A percentile compares a stretch with the other conserved stretches of the same genome.
phyloP scores from a whole-genome alignment of 2,329 filamentous ascomycete species.

The Hypoxylon sp. region DNA sequence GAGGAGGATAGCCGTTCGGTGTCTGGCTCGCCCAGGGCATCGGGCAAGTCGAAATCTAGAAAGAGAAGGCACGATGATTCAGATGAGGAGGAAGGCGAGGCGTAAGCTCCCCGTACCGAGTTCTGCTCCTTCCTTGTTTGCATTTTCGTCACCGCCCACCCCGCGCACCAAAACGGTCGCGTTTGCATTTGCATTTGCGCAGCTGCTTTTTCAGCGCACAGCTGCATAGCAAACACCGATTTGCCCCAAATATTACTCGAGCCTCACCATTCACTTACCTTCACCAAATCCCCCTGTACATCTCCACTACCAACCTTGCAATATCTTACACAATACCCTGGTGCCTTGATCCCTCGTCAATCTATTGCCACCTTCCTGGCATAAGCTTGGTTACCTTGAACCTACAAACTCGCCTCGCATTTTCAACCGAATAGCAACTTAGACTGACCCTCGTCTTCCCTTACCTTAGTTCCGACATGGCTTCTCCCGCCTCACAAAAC shows the following conservation, averaged over 20 bases:
- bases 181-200: neutral
- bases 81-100: slow-evolving; percentile 83
- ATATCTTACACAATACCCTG: neutral
- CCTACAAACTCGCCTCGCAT: neutral
- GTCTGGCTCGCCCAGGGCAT: slow-evolving; percentile 63
- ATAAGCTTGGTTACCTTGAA: neutral
- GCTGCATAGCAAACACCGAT: neutral
- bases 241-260: neutral
- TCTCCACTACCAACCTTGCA: neutral
- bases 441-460: slow-evolving; percentile 29
- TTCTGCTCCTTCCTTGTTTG: neutral
- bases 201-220: neutral
- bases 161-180: neutral
- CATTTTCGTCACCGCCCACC: neutral
- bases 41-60: slow-evolving; percentile 60
- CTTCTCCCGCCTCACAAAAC: slow-evolving; percentile 78
- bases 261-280: neutral
- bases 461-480: slow-evolving; percentile 71
- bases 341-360: neutral
- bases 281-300: neutral
- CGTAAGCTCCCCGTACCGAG: slow-evolving; percentile 67
- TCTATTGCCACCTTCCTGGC: neutral
- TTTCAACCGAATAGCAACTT: neutral
- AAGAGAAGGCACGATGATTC: slow-evolving; percentile 69
- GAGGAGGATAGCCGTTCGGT: slow-evolving; percentile 65